Conservation (phyloP, 345 rosid species). For the Salix dunnii region DNA sequence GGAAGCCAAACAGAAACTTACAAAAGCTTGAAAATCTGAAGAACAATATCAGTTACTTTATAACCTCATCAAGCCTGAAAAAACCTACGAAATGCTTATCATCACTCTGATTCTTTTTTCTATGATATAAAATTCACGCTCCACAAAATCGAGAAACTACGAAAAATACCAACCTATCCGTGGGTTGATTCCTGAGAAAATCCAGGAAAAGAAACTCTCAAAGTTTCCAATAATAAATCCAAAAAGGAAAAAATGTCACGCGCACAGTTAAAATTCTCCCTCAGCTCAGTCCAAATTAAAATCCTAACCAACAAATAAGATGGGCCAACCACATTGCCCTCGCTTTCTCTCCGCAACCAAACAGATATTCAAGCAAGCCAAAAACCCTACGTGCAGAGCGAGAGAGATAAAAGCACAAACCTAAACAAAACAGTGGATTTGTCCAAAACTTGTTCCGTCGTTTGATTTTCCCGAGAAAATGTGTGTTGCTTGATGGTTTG, state of each 20-base stretch:
- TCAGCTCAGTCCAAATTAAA: not conserved
- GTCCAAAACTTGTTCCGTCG: not conserved
- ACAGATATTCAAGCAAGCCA: not conserved
- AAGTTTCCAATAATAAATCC: not conserved
- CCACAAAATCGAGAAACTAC: not conserved
- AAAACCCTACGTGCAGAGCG: not conserved
- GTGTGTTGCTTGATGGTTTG: not conserved
- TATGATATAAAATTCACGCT: not conserved
- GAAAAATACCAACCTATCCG: not conserved
- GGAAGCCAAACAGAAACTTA: not conserved
- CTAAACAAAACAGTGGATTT: constrained; percentile 12
- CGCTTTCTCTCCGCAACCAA: not conserved
- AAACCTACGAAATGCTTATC: not conserved
- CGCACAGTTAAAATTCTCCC: not conserved
- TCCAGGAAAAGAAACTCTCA: not conserved
- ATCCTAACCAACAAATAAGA: not conserved
- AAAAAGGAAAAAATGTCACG: not conserved
- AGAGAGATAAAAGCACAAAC: constrained; percentile 19
- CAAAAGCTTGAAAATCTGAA: no score
- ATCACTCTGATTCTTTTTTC: not conserved
- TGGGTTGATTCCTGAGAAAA: not conserved
- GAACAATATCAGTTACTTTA: not conserved
- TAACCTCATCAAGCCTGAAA: not conserved
- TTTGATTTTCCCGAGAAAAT: not conserved
- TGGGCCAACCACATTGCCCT: not conserved